phyloP scores from a whole-genome alignment of 495 filamentous ascomycete species.

The Aspergillus leporis region DNA sequence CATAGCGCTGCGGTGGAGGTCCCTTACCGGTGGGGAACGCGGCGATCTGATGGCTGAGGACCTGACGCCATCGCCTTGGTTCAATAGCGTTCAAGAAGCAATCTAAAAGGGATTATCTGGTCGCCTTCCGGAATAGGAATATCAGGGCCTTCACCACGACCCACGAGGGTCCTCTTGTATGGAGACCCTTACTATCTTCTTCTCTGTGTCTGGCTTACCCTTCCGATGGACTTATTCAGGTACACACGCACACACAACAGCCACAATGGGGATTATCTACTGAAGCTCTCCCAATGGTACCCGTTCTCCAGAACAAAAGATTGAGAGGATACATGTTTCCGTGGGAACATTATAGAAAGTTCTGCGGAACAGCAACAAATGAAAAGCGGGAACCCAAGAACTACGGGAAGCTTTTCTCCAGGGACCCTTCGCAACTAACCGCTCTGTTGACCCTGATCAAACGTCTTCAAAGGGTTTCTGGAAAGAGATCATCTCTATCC shows the following conservation, averaged over 20 bases:
- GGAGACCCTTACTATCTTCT: not conserved
- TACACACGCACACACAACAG: not conserved
- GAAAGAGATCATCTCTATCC: constrained; percentile 27
- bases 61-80: constrained; percentile 35
- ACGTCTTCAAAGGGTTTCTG: constrained; percentile 16
- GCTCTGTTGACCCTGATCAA: constrained; percentile 8
- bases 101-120: constrained; percentile 2
- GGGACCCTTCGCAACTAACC: not conserved
- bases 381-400: not conserved
- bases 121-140: not conserved
- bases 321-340: not conserved
- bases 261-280: not conserved
- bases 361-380: not conserved
- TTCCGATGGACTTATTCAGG: not conserved
- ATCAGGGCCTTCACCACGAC: constrained; percentile 9
- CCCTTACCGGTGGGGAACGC: constrained; percentile 48
- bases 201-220: not conserved
- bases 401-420: not conserved
- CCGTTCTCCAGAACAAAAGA: not conserved
- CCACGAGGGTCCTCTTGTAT: constrained; percentile 12
- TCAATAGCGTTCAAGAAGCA: constrained; percentile 19
- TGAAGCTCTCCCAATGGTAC: not conserved
- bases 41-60: constrained; percentile 39
- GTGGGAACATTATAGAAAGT: not conserved
- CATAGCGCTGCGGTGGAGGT: constrained; percentile 35